These are phyloP conservation scores for Oryza rufipogon DNA, from an alignment of 176 grass and related monocot species.

Conservation along the genomic window DNA sequence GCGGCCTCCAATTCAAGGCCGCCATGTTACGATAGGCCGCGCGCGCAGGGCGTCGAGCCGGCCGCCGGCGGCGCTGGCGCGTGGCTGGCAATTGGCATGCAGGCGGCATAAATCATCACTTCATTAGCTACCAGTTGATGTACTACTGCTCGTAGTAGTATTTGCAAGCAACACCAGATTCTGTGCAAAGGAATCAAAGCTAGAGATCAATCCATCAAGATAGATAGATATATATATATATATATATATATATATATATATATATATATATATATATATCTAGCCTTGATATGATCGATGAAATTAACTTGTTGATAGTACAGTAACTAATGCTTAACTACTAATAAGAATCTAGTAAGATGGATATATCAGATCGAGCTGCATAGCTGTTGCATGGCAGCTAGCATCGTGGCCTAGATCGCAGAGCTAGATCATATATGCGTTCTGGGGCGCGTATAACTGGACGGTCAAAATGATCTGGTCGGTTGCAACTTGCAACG, in stretches of 20 bases:
- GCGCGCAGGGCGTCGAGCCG: neutral
- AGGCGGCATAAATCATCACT: no score
- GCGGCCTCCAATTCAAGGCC: neutral
- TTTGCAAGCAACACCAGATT: neutral
- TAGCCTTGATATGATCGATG: neutral
- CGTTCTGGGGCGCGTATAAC: neutral
- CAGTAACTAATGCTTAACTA: neutral
- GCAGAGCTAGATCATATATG: neutral
- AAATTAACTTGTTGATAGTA: neutral
- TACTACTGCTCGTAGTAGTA: neutral
- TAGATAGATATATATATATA: neutral
- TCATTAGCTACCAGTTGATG: neutral
- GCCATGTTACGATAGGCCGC: constrained; percentile 7
- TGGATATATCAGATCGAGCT: neutral
- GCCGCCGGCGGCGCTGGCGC: neutral
- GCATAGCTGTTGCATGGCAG: constrained; percentile 5
- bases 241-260: neutral
- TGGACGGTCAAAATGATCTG: neutral
- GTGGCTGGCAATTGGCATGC: neutral
- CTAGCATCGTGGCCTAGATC: neutral
- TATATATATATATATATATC: neutral
- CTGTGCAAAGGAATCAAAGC: neutral
- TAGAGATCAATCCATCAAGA: neutral
- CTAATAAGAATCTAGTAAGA: neutral
- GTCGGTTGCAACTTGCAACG: constrained; percentile 38